Base-by-base conservation (phyloP, 2,329 filamentous ascomycete genomes). In the Didymella sp. region DNA sequence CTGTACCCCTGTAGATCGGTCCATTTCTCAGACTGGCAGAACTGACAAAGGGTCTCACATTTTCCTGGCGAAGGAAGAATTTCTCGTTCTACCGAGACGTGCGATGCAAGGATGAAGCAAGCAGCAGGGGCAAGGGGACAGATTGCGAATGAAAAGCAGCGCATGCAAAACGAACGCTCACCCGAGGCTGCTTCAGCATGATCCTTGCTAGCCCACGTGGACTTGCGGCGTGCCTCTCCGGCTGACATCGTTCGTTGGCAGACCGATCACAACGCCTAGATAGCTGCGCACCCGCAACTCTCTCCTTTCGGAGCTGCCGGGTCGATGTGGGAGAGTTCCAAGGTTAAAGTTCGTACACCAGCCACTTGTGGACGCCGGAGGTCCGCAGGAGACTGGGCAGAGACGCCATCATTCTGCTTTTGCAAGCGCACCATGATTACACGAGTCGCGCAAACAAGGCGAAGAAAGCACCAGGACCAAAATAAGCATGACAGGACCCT, bases 141-240 rank as follows among this genome's bases (percentile, higher is more conserved):
- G 57, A 65, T 68, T 68, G 61, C 65, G 66, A 66, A 69, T 66
- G 56, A 62, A 61, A 68, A 66, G 62, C 60, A 46, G 17, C 24
- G 45, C 33, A 24, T 31, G 22, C 37, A 67, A 69, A 69, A 66
- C 62, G 55, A 61, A 50, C 58, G 60, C 54, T 49, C 52, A 51
- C 38, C 57, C 53, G 51, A 58, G 59, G 57, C 21, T 60, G 43
- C 44, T 62, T 62, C 54, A 63, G 50, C 40, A 42, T 17, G 56
- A 69, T 67, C 62, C 68, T 61, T 71, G 70, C 44, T 48, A 41
- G 50, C 62, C 68, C 70, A 74, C 72, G 71, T 75, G 71, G 68
- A 58, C 21, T 15, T 42, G 35, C 54, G 47, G 47, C 48, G 24
- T 37, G 21, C 43, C 31, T 49, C 28, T 44, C 54, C 56, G 52